Evolutionary conservation across 1,284 basidiomycete species (phyloP), one percentile per base, ranked within the genome.

Genomic region (Crucibulum parvulum): DNA sequence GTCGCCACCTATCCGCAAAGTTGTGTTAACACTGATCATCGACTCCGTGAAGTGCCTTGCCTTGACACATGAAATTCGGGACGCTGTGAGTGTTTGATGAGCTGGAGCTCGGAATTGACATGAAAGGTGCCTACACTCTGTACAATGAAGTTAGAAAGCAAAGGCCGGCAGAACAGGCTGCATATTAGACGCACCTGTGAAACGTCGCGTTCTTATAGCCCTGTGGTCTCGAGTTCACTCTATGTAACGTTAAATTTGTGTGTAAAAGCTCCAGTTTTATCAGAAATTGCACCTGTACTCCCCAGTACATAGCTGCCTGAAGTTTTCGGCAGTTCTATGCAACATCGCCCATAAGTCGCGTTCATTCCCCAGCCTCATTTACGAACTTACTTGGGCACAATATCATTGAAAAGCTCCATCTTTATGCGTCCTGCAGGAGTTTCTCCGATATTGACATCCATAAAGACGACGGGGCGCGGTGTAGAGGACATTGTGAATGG

Each of bases 361-460:
- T 9, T 36, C 47, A 37, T 35, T 47, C 15, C 8, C 13, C 35
- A 37, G 10, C 9, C 7, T 24, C 15, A 37, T n/a, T 18, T 38
- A 13, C 55, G 48, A 9, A 75, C 85, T 47, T 41, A 92, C 94
- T 93, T 95, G 53, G 96, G 95, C 0, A 93, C 94, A 53, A 96
- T 88, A 71, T 98, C 96, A 62, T 87, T 93, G 77, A 95, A 97
- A 11, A 98, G 80, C 74, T 96, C 97, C 88, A 99, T 97, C 80
- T 98, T 98, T 70, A 99, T 85, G 34, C 97, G 82, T 4, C 97
- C 97, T 5, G 94, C 94, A 41, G 94, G 91, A 0, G 94, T 96
- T 76, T 99, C 97, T 37, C 97, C 97, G 53, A 99, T 98, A 53
- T 93, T 88, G 62, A 99, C 83, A 74, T 99, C 97, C 86, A 99